phyloP scores from a whole-genome alignment of 2,329 filamentous ascomycete species.

The Spiromastix sp. region DNA sequence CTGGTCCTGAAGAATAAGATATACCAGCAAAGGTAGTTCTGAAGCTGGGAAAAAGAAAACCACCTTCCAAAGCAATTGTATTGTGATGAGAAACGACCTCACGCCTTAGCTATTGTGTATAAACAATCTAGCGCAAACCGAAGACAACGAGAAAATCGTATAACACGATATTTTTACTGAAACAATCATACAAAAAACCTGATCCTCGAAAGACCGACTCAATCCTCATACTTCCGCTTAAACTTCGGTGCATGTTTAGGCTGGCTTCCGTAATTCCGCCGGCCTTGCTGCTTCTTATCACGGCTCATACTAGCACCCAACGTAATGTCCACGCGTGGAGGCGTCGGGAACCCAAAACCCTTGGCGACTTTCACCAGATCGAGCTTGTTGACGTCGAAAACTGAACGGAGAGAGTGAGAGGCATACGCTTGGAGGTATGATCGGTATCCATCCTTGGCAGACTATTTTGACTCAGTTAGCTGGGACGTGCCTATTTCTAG shows the following conservation, averaged over 20 bases:
- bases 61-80: no score
- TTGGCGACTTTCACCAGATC: slow-evolving; percentile 78
- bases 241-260: slow-evolving; percentile 53
- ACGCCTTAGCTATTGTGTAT: no score
- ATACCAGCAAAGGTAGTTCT: no score
- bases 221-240: slow-evolving; percentile 36
- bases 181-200: no score
- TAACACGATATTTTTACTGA: no score
- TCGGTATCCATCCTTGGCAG: slow-evolving; percentile 64
- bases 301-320: slow-evolving; percentile 66
- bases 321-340: slow-evolving; percentile 69
- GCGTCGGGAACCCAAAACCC: slow-evolving; percentile 68
- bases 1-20: no score
- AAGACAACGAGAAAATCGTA: no score
- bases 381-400: slow-evolving; percentile 74
- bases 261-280: slow-evolving; percentile 69
- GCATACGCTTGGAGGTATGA: slow-evolving; percentile 94
- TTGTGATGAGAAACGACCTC: no score
- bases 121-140: no score
- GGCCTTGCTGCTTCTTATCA: slow-evolving; percentile 58
- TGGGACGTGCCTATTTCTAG: no score
- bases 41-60: no score
- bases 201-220: no score
- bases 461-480: slow-evolving; percentile 27
- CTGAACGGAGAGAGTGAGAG: slow-evolving; percentile 68